phyloP scores from a whole-genome alignment of 2,329 filamentous ascomycete species.

The Trichoderma aggressivum region DNA sequence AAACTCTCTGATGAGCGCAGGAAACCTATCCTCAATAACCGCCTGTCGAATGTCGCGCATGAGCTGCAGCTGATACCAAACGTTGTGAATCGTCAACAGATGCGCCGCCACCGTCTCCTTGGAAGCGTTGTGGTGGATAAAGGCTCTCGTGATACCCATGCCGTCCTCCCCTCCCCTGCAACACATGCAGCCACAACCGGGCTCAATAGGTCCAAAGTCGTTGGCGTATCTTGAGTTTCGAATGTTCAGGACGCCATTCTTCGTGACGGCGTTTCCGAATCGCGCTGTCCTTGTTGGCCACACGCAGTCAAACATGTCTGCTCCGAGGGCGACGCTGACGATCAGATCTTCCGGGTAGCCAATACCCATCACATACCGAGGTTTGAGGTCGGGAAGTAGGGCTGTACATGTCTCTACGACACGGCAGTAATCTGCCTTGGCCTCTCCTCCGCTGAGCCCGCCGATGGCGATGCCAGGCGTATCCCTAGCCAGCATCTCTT shows the following conservation, averaged over 20 bases:
- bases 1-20: conserved; percentile 72
- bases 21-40: conserved; percentile 77
- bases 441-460: conserved; percentile 90
- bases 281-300: conserved; percentile 96
- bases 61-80: conserved; percentile 83
- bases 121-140: conserved; percentile 83
- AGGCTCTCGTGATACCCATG: conserved; percentile 80
- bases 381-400: conserved; percentile 82
- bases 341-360: conserved; percentile 95
- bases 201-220: conserved; percentile 82
- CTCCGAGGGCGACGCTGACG: conserved; percentile 87
- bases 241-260: conserved; percentile 76
- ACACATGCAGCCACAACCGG: conserved; percentile 75
- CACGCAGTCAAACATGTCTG: conserved; percentile 99
- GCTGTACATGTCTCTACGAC: conserved; percentile 85
- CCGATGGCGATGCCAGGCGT: conserved; percentile 97
- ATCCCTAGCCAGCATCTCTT: conserved; percentile 81
- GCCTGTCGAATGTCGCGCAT: conserved; percentile 74
- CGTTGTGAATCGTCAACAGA: conserved; percentile 88
- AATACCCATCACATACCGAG: conserved; percentile 99
- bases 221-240: conserved; percentile 70
- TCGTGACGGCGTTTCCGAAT: conserved; percentile 91
- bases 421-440: conserved; percentile 85
- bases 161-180: conserved; percentile 69
- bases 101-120: conserved; percentile 93